These are phyloP conservation scores for Halophytophthora batemanensis DNA, from an alignment of 352 stramenopile genomes.

Conservation along the genomic window DNA sequence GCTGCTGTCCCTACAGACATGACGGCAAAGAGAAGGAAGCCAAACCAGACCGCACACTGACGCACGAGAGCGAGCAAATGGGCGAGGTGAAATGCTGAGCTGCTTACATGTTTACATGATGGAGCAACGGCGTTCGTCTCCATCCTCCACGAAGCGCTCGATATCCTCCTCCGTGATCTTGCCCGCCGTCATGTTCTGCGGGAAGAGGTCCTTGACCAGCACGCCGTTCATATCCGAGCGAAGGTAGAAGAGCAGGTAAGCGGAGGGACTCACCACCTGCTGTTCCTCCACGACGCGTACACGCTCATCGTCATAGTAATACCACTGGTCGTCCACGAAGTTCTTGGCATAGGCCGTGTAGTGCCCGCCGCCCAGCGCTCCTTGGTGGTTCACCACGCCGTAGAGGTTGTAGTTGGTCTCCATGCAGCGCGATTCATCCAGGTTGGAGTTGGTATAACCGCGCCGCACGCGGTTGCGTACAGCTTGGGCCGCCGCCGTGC, in stretches of 20 bases:
- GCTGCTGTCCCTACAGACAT: constrained; percentile 10
- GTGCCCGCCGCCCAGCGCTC: constrained; percentile 80
- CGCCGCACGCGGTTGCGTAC: constrained; percentile 69
- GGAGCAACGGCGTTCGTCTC: constrained; percentile 72
- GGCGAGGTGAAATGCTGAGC: neutral
- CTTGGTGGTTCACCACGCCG: constrained; percentile 87
- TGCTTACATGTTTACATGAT: constrained; percentile 68
- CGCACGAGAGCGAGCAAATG: neutral
- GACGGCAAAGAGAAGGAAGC: constrained; percentile 15
- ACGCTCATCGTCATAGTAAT: constrained; percentile 89
- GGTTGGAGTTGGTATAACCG: constrained; percentile 88
- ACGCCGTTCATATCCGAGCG: constrained; percentile 85
- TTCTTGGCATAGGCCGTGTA: constrained; percentile 90
- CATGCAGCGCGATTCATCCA: constrained; percentile 82
- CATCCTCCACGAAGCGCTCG: constrained; percentile 82
- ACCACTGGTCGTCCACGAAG: constrained; percentile 87
- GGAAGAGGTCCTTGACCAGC: constrained; percentile 83
- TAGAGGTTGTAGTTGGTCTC: constrained; percentile 89
- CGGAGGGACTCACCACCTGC: constrained; percentile 80
- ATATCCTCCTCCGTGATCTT: constrained; percentile 90
- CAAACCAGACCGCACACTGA: constrained; percentile 10
- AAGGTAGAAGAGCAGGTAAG: constrained; percentile 93
- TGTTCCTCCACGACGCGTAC: constrained; percentile 84
- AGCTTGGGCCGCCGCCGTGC: constrained; percentile 21
- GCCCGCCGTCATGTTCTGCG: constrained; percentile 77